These are phyloP conservation scores for Teunomyces barrocoloradensis DNA, from an alignment of 805 yeast species.

Conservation along the genomic window DNA sequence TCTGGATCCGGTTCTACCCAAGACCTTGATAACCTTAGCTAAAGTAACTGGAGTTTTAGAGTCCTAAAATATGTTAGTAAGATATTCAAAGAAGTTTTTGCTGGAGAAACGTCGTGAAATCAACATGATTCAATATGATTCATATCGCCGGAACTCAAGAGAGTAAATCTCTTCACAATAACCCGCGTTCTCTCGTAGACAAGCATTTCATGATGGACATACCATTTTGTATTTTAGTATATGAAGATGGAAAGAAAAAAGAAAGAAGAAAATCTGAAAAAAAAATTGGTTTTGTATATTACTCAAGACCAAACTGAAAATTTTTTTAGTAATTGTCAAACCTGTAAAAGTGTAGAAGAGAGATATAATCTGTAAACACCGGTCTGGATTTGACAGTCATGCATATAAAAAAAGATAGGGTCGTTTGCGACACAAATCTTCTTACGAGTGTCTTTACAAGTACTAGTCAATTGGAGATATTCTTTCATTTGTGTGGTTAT, in stretches of 20 bases:
- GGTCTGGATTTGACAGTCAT: background rate
- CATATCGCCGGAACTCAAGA: too few relatives aligned
- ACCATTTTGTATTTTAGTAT: conserved; percentile 18
- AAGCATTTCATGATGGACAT: conserved; percentile 12
- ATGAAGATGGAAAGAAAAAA: conserved; percentile 12
- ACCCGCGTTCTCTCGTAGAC: background rate
- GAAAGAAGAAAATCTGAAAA: conserved; percentile 2
- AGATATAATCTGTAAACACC: background rate
- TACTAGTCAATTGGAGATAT: too few relatives aligned
- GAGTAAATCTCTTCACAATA: too few relatives aligned
- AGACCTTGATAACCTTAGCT: conserved; percentile 98
- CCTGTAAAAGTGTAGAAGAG: conserved; percentile 1
- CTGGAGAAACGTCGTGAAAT: background rate
- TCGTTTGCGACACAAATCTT: background rate
- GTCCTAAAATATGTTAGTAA: conserved; percentile 30
- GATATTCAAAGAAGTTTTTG: background rate
- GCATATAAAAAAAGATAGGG: background rate
- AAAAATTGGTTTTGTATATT: conserved; percentile 3
- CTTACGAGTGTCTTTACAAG: too few relatives aligned
- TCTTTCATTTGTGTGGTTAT: too few relatives aligned
- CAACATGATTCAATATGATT: too few relatives aligned
- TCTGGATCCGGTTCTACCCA: conserved; percentile 99
- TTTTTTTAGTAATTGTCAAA: conserved; percentile 3
- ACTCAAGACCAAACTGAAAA: conserved; percentile 3
- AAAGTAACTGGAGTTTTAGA: conserved; percentile 93